Conservation (phyloP, 2,329 filamentous ascomycete species). For the Pseudogymnoascus sp. region DNA sequence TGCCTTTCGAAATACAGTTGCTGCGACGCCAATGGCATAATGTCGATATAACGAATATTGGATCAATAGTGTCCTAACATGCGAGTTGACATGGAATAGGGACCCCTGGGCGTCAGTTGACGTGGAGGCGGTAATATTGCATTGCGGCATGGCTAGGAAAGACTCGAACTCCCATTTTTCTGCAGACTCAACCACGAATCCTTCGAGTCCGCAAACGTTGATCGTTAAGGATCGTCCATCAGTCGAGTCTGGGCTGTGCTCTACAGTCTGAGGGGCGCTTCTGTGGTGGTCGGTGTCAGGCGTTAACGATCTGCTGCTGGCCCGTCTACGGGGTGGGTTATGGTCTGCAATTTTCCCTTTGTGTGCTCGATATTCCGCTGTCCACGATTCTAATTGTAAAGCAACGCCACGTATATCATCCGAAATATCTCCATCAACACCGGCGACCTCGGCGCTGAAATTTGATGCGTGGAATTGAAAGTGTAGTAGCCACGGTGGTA, state of each 20-base stretch:
- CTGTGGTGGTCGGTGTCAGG: conserved; percentile 57
- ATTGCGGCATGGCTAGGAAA: conserved; percentile 76
- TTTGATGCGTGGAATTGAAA: conserved; percentile 80
- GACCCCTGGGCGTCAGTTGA: conserved; percentile 79
- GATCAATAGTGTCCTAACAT: conserved; percentile 67
- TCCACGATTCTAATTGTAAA: conserved; percentile 80
- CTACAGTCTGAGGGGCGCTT: conserved; percentile 43
- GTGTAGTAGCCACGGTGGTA: conserved; percentile 79
- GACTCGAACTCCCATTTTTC: conserved; percentile 79
- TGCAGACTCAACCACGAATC: conserved; percentile 78
- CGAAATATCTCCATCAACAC: conserved; percentile 76
- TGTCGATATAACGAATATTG: conserved; percentile 93
- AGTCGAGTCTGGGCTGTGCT: conserved; percentile 40
- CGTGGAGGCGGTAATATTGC: conserved; percentile 80
- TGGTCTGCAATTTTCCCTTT: conserved; percentile 57
- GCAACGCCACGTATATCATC: conserved; percentile 73
- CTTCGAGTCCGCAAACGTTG: conserved; percentile 76
- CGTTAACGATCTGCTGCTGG: conserved; percentile 61
- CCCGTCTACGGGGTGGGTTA: conserved; percentile 55
- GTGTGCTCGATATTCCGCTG: conserved; percentile 79
- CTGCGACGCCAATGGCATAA: conserved; percentile 78
- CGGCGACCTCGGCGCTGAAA: conserved; percentile 84
- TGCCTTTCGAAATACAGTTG: conserved; percentile 63
- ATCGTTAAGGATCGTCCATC: conserved; percentile 78
- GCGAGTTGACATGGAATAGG: conserved; percentile 77